Percentiles rank a stretch among this genome's conserved stretches.
Evolutionary conservation across 371 early-diverging fungal genomes (phyloP).

Genomic region (Sporodiniella umbellata): DNA sequence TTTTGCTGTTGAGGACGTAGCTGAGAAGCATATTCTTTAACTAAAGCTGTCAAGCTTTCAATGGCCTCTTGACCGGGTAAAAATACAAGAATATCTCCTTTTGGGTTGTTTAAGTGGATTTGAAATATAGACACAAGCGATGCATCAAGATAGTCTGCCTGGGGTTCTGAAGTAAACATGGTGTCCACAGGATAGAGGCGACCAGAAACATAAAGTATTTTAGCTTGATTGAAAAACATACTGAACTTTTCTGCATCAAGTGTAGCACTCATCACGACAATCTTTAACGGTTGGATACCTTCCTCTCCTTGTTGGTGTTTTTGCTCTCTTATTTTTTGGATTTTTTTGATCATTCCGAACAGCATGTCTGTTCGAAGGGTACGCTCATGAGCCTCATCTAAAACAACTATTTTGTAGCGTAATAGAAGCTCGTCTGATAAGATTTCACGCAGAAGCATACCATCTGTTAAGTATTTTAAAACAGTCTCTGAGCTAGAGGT

Average conservation of each 20-base stretch:
- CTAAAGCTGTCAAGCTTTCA: slow-evolving; percentile 80
- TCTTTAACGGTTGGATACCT: slow-evolving; percentile 66
- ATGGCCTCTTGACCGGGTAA: slow-evolving; percentile 92
- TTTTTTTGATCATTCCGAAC: slow-evolving; percentile 90
- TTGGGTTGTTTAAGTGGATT: slow-evolving; percentile 81
- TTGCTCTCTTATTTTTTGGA: slow-evolving; percentile 66
- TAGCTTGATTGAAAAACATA: slow-evolving; percentile 85
- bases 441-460: slow-evolving; percentile 94
- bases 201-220: slow-evolving; percentile 79
- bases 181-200: slow-evolving; percentile 87
- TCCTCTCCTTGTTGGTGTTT: slow-evolving; percentile 35
- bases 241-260: slow-evolving; percentile 91
- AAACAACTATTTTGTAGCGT: slow-evolving; percentile 83
- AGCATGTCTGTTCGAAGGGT: slow-evolving; percentile 96
- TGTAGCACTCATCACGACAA: slow-evolving; percentile 98
- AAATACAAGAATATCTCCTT: slow-evolving; percentile 92
- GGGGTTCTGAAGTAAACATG: slow-evolving; percentile 72
- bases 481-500: slow-evolving; percentile 77
- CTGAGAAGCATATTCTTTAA: slow-evolving; percentile 60
- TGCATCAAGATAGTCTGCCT: slow-evolving; percentile 90
- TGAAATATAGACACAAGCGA: slow-evolving; percentile 85
- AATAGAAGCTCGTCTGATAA: slow-evolving; percentile 77
- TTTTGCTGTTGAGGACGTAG: slow-evolving; percentile 39
- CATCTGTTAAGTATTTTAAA: slow-evolving; percentile 98
- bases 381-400: slow-evolving; percentile 99